A percentile compares a stretch with the other conserved stretches of the same genome.
These are phyloP conservation scores for Didymella glomerata DNA, from an alignment of 2,329 filamentous ascomycete genomes.

Conservation along the genomic window DNA sequence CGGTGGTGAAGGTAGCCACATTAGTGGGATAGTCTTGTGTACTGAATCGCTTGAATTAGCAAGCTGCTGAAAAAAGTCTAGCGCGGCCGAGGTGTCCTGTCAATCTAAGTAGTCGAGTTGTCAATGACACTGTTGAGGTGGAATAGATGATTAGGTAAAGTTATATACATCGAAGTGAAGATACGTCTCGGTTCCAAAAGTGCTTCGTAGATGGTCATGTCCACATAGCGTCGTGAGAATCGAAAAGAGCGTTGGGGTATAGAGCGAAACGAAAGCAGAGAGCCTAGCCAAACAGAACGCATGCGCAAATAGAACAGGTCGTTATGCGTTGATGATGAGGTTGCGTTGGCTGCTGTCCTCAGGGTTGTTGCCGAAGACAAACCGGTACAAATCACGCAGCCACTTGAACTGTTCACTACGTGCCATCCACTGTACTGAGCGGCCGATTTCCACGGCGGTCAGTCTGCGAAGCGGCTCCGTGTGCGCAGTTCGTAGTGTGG, in stretches of 20 bases:
- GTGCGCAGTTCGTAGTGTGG: constrained; percentile 62
- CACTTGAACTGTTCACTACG: constrained; percentile 77
- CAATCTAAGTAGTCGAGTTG: background rate
- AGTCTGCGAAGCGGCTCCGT: constrained; percentile 68
- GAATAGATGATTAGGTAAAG: constrained; percentile 4
- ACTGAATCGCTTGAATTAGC: background rate
- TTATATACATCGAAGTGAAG: constrained; percentile 19
- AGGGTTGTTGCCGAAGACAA: constrained; percentile 84
- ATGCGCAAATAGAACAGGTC: constrained; percentile 2
- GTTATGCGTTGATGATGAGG: constrained; percentile 62
- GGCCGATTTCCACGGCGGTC: constrained; percentile 77
- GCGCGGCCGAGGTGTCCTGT: background rate
- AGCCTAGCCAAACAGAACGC: constrained; percentile 14
- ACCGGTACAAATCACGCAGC: constrained; percentile 79
- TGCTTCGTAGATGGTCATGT: constrained; percentile 16
- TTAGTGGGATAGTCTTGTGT: no score
- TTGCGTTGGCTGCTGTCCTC: constrained; percentile 78
- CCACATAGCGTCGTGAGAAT: constrained; percentile 10
- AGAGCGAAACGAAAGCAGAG: constrained; percentile 17
- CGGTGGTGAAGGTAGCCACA: background rate
- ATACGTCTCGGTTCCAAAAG: constrained; percentile 1
- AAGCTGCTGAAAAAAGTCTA: background rate
- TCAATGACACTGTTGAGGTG: background rate
- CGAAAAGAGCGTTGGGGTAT: constrained; percentile 24
- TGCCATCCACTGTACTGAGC: constrained; percentile 79